A percentile compares a stretch with the other conserved stretches of the same genome.
These are phyloP conservation scores for Tricholoma flavovirens DNA, from an alignment of 768 basidiomycete species.

Conservation along the genomic window DNA sequence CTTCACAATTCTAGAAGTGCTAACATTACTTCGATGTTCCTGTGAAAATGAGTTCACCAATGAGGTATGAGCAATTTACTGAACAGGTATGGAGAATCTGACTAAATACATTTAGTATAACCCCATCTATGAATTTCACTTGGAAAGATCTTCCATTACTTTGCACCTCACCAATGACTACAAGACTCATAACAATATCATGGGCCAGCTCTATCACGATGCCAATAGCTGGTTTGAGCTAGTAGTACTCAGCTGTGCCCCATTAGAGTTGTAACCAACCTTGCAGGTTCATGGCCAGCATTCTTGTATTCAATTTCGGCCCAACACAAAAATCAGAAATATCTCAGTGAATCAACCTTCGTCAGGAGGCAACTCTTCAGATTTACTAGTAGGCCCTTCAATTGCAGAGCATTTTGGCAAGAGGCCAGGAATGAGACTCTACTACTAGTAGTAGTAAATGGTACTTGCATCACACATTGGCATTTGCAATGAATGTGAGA, in stretches of 20 bases:
- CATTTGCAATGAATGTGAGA: too few relatives aligned
- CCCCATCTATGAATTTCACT: too few relatives aligned
- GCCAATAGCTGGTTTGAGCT: constrained; percentile 81
- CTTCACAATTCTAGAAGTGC: constrained; percentile 83
- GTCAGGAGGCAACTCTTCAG: too few relatives aligned
- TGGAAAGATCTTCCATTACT: too few relatives aligned
- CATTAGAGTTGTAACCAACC: too few relatives aligned
- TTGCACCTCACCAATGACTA: too few relatives aligned
- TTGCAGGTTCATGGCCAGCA: constrained; percentile 57
- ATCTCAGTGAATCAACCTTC: constrained; percentile 77
- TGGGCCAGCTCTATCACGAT: too few relatives aligned
- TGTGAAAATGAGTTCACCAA: constrained; percentile 89
- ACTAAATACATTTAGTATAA: constrained; percentile 38
- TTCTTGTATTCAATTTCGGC: constrained; percentile 2
- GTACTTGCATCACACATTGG: too few relatives aligned
- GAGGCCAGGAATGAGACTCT: too few relatives aligned
- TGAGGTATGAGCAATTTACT: constrained; percentile 51
- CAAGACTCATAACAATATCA: too few relatives aligned
- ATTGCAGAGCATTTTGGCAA: constrained; percentile 84
- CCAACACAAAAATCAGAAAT: constrained; percentile 54
- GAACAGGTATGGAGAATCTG: not conserved
- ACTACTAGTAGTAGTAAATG: too few relatives aligned
- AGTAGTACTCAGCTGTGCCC: constrained; percentile 81
- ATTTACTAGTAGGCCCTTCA: constrained; percentile 90
- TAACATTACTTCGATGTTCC: constrained; percentile 81